phyloP scores from a whole-genome alignment of 2,329 filamentous ascomycete species.

The Sphaceloma murrayae region DNA sequence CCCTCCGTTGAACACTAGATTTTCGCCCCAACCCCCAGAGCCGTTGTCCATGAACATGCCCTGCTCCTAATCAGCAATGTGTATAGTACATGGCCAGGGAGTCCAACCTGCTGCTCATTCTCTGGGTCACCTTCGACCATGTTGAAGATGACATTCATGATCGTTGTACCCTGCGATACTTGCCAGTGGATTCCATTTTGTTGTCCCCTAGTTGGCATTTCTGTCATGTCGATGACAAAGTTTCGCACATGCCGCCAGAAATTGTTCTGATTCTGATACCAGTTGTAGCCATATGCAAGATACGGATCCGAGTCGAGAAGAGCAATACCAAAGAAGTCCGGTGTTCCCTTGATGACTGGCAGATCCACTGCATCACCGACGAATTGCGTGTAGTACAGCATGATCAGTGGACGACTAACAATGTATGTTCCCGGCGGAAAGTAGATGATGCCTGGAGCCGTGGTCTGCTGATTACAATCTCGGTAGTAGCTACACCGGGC shows the following conservation, averaged over 20 bases:
- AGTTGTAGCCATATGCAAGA: slow-evolving; percentile 26
- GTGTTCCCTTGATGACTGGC: slow-evolving; percentile 23
- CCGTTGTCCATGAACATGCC: slow-evolving; percentile 57
- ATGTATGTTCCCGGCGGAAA: slow-evolving; percentile 51
- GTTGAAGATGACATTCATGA: slow-evolving; percentile 50
- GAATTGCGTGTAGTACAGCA: slow-evolving; percentile 24
- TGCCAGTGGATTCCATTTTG: slow-evolving; percentile 56
- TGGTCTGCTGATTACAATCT: slow-evolving; percentile 22
- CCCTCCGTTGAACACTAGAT: slow-evolving; percentile 76
- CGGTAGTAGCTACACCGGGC: slow-evolving; percentile 23
- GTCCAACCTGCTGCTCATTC: slow-evolving; percentile 17
- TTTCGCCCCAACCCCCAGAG: slow-evolving; percentile 67
- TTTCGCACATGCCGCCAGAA: slow-evolving; percentile 52
- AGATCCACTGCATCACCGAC: slow-evolving; percentile 22
- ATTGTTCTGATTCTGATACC: slow-evolving; percentile 31
- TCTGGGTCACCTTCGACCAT: slow-evolving; percentile 30
- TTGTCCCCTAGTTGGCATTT: slow-evolving; percentile 20
- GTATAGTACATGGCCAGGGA: neutral
- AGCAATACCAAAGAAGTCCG: slow-evolving; percentile 27
- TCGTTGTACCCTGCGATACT: slow-evolving; percentile 52
- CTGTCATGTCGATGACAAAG: slow-evolving; percentile 44
- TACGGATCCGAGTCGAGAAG: slow-evolving; percentile 29
- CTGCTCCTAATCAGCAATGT: slow-evolving; percentile 21
- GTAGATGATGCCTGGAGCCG: slow-evolving; percentile 47
- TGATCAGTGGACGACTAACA: slow-evolving; percentile 24